Evolutionary conservation across 495 filamentous ascomycete genomes (phyloP), one percentile per base, ranked within the genome.

Genomic region (Hypoxylon fuscum): DNA sequence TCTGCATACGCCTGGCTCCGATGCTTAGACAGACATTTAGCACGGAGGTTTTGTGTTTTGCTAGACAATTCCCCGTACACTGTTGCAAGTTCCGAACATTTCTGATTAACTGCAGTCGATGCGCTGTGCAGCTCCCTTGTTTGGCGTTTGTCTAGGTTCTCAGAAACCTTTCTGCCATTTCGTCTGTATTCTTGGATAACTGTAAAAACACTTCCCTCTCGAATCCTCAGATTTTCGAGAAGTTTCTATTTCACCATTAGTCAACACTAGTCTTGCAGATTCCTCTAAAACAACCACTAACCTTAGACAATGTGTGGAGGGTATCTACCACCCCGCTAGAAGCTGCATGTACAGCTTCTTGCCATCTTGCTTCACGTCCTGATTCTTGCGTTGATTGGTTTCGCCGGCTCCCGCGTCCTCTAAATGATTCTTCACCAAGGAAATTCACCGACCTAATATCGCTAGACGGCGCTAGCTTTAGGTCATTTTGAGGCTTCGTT

Each of bases 251-350:
- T 5, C 3, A 3, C 21, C 5, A 10, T 61, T 27, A 58, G 53
- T 14, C 18, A 32, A 34, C 18, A 3, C 17, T 5, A 23, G 12
- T n/a, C 2, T n/a, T 22, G n/a, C 2, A 25, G 17, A 14, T 47
- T 27, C 0, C 27, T 37, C n/a, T n/a, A 21, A 21, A 41, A 43
- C 1, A 29, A 34, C 21, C 5, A 40, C 51, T 45, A 5, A 58
- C 63, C 34, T 18, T 62, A 35, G 63, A 58, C 20, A 66, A 57
- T 31, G 34, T 14, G 20, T 66, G 63, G n/a, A 66, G 52, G 6
- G 53, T 57, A 42, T 66, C 63, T 20, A 62, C 42, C 18, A 62
- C 46, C 0, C 63, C 57, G 7, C 18, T 17, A 27, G 57, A 66
- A 7, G 63, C 63, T 2, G 25, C 57, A 20, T 62, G 47, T 20